Conservation (phyloP, 495 filamentous ascomycete species). For the Acidomyces sp. region DNA sequence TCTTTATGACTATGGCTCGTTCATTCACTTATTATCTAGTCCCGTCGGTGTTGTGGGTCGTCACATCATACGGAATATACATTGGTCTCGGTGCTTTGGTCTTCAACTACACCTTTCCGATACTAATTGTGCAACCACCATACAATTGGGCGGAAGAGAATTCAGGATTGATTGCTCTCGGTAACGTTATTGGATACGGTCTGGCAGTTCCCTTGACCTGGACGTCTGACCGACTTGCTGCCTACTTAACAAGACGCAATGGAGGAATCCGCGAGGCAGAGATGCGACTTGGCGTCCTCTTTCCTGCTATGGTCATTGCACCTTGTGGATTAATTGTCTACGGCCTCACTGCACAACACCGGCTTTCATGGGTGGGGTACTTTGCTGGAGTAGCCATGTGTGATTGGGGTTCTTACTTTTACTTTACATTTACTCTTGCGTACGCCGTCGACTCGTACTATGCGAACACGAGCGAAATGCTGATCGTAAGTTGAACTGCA, state of each 20-base stretch:
- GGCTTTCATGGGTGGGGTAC: slow-evolving; percentile 20
- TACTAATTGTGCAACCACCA: slow-evolving; percentile 14
- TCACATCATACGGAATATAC: slow-evolving; percentile 19
- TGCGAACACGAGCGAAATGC: slow-evolving; percentile 40
- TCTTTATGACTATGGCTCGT: slow-evolving; percentile 13
- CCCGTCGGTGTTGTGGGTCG: slow-evolving; percentile 11
- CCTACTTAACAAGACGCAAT: slow-evolving; percentile 17
- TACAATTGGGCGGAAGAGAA: slow-evolving; percentile 17
- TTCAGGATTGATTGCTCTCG: slow-evolving; percentile 18
- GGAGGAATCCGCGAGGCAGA: slow-evolving; percentile 17
- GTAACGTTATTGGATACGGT: slow-evolving; percentile 16
- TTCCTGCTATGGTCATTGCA: slow-evolving; percentile 18
- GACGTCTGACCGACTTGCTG: slow-evolving; percentile 17
- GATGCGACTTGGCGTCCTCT: slow-evolving; percentile 19
- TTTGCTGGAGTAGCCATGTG: slow-evolving; percentile 21
- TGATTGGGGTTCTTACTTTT: slow-evolving; percentile 19
- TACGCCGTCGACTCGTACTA: slow-evolving; percentile 25
- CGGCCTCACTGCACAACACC: slow-evolving; percentile 15
- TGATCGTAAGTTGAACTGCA: no score
- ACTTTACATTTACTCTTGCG: slow-evolving; percentile 21
- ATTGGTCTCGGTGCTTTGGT: slow-evolving; percentile 21
- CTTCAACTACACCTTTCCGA: slow-evolving; percentile 21
- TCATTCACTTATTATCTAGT: slow-evolving; percentile 17
- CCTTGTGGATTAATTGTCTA: slow-evolving; percentile 18
- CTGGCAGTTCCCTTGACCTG: slow-evolving; percentile 17